Base-by-base conservation (phyloP, 768 basidiomycete genomes). In the Leccinum pellstonianum region DNA sequence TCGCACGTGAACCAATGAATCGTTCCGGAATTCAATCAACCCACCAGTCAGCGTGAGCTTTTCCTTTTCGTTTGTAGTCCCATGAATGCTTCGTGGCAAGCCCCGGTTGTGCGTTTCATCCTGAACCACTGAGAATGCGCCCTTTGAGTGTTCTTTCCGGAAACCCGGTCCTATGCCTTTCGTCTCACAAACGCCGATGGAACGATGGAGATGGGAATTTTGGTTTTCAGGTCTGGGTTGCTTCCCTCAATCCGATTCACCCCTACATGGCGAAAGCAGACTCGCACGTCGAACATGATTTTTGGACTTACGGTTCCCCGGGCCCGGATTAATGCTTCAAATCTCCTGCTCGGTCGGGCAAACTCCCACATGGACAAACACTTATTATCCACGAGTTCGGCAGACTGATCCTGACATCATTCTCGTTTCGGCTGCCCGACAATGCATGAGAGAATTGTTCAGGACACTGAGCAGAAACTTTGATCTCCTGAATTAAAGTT, bases 341-440 rank as follows among this genome's bases (percentile, higher is more conserved):
- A 37, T 14, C 53, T 66, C 63, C 41, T 23, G 35, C 35, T 64
- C 12, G 38, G n/a, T 41, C 17, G 37, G 38, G 38, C 38, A 38
- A 38, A 15, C 38, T 35, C 35, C 35, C 31, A 33, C 31, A 33
- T 33, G 31, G 11, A 11, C 11, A 33, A 33, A 0, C 31, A 0
- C 11, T 50, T 31, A 17, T 76, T 71, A 7, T 73, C 68, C 27
- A 79, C 65, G 41, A 76, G 76, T 69, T 72, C 23, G 79, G 47
- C 5, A 49, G 51, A 17, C 62, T 23, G 52, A n/a, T 4, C 53
- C 29, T 3, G n/a, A 33, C 10, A 33, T 33, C 33, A 33, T 12
- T 5, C 33, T 33, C 33, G 12, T 12, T 33, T 33, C 12, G 33
- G 33, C 11, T 33, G 33, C 11, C 10, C 33, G 11, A 33, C 33